Conservation (phyloP, 2,329 filamentous ascomycete genomes). For the Fusarium protoensiforme region DNA sequence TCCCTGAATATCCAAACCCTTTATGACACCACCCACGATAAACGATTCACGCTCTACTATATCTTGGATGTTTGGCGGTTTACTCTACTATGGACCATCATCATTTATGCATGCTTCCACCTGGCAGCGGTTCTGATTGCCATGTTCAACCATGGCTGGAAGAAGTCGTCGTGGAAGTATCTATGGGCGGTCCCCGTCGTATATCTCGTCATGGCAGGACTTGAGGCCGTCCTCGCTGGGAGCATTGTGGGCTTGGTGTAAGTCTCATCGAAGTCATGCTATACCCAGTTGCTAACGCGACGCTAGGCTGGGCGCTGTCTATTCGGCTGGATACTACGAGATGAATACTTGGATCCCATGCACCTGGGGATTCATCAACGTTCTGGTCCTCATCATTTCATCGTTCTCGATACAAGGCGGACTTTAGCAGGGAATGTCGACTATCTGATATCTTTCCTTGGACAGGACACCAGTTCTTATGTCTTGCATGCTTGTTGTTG, state of each 20-base stretch:
- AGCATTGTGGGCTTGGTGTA: constrained; percentile 85
- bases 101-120: constrained; percentile 82
- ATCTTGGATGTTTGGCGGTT: constrained; percentile 86
- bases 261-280: constrained; percentile 47
- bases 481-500: not conserved
- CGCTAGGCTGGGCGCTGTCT: constrained; percentile 79
- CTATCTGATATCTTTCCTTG: not conserved
- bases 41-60: constrained; percentile 73
- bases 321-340: constrained; percentile 82
- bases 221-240: constrained; percentile 83
- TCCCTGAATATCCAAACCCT: constrained; percentile 80
- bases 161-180: constrained; percentile 66
- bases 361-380: constrained; percentile 87
- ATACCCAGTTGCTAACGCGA: constrained; percentile 20
- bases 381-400: constrained; percentile 83
- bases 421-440: constrained; percentile 61
- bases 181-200: constrained; percentile 79
- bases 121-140: constrained; percentile 77
- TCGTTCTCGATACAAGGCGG: constrained; percentile 95
- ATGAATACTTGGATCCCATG: constrained; percentile 97
- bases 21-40: constrained; percentile 54
- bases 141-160: constrained; percentile 74
- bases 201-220: constrained; percentile 76
- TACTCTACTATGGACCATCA: constrained; percentile 86
- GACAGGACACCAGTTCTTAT: not conserved